These are phyloP conservation scores for Acanthamoeba lenticulata DNA, from an alignment of 208 protist genomes.

Conservation along the genomic window DNA sequence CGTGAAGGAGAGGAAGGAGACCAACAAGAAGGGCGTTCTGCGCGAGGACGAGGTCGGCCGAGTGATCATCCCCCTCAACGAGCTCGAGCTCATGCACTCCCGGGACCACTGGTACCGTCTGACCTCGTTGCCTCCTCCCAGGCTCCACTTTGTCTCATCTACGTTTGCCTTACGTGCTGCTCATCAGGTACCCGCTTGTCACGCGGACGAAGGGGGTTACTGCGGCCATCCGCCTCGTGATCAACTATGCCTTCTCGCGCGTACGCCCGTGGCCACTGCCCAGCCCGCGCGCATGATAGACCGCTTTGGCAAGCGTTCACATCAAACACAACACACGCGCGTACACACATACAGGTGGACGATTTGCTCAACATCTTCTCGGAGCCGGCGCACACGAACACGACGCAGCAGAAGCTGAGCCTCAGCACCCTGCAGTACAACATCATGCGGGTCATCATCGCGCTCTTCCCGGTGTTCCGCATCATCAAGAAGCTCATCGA, in stretches of 20 bases:
- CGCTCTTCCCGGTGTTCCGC: slow-evolving; percentile 38
- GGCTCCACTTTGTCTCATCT: background rate
- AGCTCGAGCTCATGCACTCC: slow-evolving; percentile 25
- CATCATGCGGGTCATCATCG: slow-evolving; percentile 64
- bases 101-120: slow-evolving; percentile 4
- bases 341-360: background rate
- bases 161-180: background rate
- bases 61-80: background rate
- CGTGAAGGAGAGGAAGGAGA: slow-evolving; percentile 40
- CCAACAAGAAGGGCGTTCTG: slow-evolving; percentile 17
- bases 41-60: slow-evolving; percentile 37
- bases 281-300: background rate
- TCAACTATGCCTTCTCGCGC: slow-evolving; percentile 27
- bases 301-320: background rate
- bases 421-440: slow-evolving; percentile 66
- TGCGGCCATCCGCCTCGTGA: slow-evolving; percentile 13
- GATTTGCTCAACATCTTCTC: slow-evolving; percentile 67
- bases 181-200: background rate
- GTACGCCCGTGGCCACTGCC: background rate
- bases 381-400: background rate
- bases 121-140: too few species aligned
- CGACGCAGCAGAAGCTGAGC: slow-evolving; percentile 19
- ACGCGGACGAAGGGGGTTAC: background rate
- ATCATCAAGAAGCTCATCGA: slow-evolving; percentile 66
- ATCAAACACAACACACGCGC: background rate